These are phyloP conservation scores for Russula brevipes DNA, from an alignment of 768 basidiomycete genomes.

Conservation along the genomic window DNA sequence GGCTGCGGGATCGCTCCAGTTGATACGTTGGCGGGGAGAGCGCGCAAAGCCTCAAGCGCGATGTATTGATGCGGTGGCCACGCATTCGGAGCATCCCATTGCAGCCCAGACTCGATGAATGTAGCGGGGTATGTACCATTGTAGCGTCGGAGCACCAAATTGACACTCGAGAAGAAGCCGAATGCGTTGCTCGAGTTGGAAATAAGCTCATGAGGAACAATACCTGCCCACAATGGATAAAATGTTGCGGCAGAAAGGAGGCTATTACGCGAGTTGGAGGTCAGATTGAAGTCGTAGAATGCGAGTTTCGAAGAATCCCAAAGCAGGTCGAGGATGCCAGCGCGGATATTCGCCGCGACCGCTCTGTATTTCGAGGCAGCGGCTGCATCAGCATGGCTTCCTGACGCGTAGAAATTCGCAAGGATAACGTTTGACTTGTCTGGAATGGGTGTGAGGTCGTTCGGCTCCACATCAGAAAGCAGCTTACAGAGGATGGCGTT, in stretches of 20 bases:
- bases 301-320: slow-evolving; percentile 82
- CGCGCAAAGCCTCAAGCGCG: slow-evolving; percentile 65
- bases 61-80: slow-evolving; percentile 90
- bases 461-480: not conserved
- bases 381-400: slow-evolving; percentile 33
- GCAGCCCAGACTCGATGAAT: slow-evolving; percentile 70
- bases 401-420: slow-evolving; percentile 52
- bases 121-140: slow-evolving; percentile 84
- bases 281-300: slow-evolving; percentile 88
- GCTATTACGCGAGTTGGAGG: slow-evolving; percentile 54
- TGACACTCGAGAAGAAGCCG: slow-evolving; percentile 64
- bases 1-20: slow-evolving; percentile 50
- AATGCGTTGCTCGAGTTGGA: slow-evolving; percentile 55
- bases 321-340: slow-evolving; percentile 76
- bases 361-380: slow-evolving; percentile 47
- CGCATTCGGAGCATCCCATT: slow-evolving; percentile 88
- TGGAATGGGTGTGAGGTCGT: slow-evolving; percentile 28
- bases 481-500: slow-evolving; percentile 80
- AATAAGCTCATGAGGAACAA: slow-evolving; percentile 69
- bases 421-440: slow-evolving; percentile 61
- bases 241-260: slow-evolving; percentile 73
- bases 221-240: slow-evolving; percentile 84
- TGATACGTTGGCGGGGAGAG: slow-evolving; percentile 69
- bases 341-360: slow-evolving; percentile 53
- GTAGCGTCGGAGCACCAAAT: slow-evolving; percentile 77